A percentile compares a stretch with the other conserved stretches of the same genome.
Evolutionary conservation across 2,329 filamentous ascomycete species (phyloP).

Genomic region (Hypoxylon sp.): DNA sequence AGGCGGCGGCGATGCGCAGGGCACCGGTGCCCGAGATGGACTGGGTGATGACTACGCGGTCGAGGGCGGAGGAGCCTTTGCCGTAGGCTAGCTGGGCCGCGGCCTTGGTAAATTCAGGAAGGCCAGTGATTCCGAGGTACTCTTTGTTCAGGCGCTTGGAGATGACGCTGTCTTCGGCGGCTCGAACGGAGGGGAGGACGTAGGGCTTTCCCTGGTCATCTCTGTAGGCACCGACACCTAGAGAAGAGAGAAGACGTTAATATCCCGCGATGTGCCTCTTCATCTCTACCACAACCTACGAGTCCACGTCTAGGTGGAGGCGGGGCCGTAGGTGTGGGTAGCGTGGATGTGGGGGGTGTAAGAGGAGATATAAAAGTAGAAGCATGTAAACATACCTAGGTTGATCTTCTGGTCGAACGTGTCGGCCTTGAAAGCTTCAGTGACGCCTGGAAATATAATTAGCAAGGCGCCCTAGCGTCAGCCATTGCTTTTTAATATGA

Average conservation of each 20-base stretch:
- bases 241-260: slow-evolving; percentile 5
- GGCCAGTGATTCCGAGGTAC: slow-evolving; percentile 96
- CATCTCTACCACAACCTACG: neutral
- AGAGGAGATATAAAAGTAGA: neutral
- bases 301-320: neutral
- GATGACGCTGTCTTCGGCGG: slow-evolving; percentile 88
- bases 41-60: slow-evolving; percentile 90
- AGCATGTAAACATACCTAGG: slow-evolving; percentile 67
- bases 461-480: slow-evolving; percentile 31
- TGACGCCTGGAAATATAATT: slow-evolving; percentile 69
- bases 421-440: slow-evolving; percentile 99
- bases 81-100: slow-evolving; percentile 93
- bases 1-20: slow-evolving; percentile 91
- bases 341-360: too few relatives aligned
- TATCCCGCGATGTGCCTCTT: neutral
- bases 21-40: slow-evolving; percentile 98
- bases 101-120: slow-evolving; percentile 91
- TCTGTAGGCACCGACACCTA: slow-evolving; percentile 95
- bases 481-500: slow-evolving; percentile 13
- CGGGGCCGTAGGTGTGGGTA: slow-evolving; percentile 15
- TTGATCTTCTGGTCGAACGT: slow-evolving; percentile 96
- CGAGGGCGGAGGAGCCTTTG: slow-evolving; percentile 76
- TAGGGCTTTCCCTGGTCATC: slow-evolving; percentile 98
- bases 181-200: slow-evolving; percentile 90
- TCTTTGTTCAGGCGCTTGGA: slow-evolving; percentile 87